Evolutionary conservation across 2,329 filamentous ascomycete species (phyloP), one percentile per base, ranked within the genome.

Genomic region (Hypoxylon sp.): DNA sequence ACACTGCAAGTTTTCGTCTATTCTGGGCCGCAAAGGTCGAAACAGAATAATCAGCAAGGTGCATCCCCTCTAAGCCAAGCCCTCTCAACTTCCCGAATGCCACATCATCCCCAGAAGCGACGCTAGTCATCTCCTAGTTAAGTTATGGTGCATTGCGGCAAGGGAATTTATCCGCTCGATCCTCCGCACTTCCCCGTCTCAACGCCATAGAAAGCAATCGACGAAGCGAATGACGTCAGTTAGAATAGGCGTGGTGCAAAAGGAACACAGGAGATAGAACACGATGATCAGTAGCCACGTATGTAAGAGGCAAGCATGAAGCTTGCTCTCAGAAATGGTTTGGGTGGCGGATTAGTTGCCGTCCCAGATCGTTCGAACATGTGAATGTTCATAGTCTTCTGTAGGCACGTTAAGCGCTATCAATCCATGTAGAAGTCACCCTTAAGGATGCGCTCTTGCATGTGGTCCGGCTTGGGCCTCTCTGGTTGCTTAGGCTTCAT

Each of bases 401-500:
- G 11, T 30, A 45, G 15, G 27, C 34, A 30, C 15, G 25, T 21
- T 15, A 21, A 21, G 12, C 16, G 7, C 27, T 13, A 54, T 79
- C 79, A 96, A 68, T 97, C 92, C 91, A 97, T 97, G 77, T 94
- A 94, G 67, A 99, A 97, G 68, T 99, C 94, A 34, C 93, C 94
- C 76, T 96, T 94, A 62, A 99, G 81, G 65, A 99, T 97, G 62
- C 95, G 86, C 80, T 99, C 94, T 73, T 97, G 92, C 76, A 97
- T 94, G 57, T 88, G 88, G 75, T 99, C 94, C 20, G 93, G 92
- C 78, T 93, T 95, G 60, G 79, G 79, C 26, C 79, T 75, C 64
- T 78, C 72, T 40, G 71, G 65, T 38, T 72, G 72, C 60, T 76
- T 75, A 38, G 77, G 75, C 67, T 73, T 76, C 58, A 73, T 68